A percentile compares a stretch with the other conserved stretches of the same genome.
Evolutionary conservation across 1,284 basidiomycete genomes (phyloP).

Genomic region (Clitocybe nebularis): DNA sequence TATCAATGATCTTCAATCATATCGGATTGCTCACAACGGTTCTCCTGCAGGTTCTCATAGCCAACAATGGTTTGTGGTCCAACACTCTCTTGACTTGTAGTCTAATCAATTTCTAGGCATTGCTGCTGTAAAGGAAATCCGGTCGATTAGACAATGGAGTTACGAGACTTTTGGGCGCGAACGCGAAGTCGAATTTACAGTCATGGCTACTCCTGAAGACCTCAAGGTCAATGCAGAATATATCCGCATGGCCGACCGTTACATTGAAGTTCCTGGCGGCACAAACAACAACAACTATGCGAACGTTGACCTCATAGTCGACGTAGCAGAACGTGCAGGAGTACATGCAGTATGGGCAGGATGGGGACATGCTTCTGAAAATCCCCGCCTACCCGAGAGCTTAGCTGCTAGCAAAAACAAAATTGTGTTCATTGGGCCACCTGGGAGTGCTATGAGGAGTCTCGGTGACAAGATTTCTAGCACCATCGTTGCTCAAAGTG

Average conservation of each 20-base stretch:
- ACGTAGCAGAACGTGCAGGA: conserved; percentile 94
- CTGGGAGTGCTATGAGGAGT: conserved; percentile 98
- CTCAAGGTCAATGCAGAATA: conserved; percentile 99
- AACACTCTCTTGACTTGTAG: background rate
- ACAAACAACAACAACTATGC: conserved; percentile 99
- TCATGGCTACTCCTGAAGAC: conserved; percentile 99
- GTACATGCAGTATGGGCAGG: conserved; percentile 99
- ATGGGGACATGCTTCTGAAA: conserved; percentile 99
- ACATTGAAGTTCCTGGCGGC: conserved; percentile 98
- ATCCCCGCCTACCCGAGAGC: conserved; percentile 95
- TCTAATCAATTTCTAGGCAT: conserved; percentile 68
- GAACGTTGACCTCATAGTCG: conserved; percentile 98
- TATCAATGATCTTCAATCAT: conserved; percentile 6
- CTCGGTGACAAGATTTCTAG: conserved; percentile 99
- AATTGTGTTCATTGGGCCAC: conserved; percentile 99
- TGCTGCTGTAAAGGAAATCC: conserved; percentile 98
- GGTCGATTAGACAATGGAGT: conserved; percentile 98
- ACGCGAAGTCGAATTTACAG: conserved; percentile 95
- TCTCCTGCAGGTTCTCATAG: conserved; percentile 79
- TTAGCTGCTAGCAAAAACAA: conserved; percentile 90
- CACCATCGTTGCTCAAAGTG: conserved; percentile 97
- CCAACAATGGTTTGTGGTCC: conserved; percentile 91
- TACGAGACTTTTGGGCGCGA: conserved; percentile 99
- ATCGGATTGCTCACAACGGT: background rate
- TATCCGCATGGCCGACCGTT: conserved; percentile 99